These are phyloP conservation scores for Capronia epimyces DNA, from an alignment of 2,329 filamentous ascomycete genomes.

Conservation along the genomic window DNA sequence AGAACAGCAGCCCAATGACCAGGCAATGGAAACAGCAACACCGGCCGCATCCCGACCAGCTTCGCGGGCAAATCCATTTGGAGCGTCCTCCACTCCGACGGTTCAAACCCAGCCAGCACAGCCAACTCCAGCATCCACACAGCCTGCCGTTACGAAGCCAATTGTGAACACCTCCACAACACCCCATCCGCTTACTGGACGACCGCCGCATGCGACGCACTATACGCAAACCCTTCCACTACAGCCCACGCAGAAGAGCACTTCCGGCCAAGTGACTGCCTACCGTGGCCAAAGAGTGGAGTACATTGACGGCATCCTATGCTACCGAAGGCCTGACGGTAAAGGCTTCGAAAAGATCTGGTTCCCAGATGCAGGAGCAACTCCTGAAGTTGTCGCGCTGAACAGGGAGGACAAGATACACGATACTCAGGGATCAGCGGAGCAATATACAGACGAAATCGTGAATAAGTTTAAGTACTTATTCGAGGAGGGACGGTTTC, in stretches of 20 bases:
- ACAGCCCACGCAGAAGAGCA: slow-evolving; percentile 33
- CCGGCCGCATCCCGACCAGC: slow-evolving; percentile 34
- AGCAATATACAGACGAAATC: slow-evolving; percentile 57
- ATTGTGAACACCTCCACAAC: slow-evolving; percentile 20
- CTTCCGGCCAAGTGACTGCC: slow-evolving; percentile 41
- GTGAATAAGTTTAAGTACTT: slow-evolving; percentile 62
- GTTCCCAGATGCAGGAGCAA: slow-evolving; percentile 64
- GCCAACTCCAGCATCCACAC: slow-evolving; percentile 5
- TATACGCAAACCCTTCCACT: slow-evolving; percentile 32
- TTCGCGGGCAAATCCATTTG: slow-evolving; percentile 30
- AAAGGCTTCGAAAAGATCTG: slow-evolving; percentile 61
- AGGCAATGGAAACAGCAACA: slow-evolving; percentile 23
- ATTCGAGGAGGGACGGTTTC: slow-evolving; percentile 61
- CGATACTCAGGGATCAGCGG: slow-evolving; percentile 30
- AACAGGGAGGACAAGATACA: slow-evolving; percentile 49
- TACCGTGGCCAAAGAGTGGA: slow-evolving; percentile 62
- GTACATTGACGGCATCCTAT: slow-evolving; percentile 46
- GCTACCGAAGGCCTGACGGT: slow-evolving; percentile 49
- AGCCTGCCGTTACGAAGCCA: slow-evolving; percentile 4
- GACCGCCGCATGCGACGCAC: slow-evolving; percentile 20
- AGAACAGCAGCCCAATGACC: slow-evolving; percentile 17
- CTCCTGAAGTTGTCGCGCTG: slow-evolving; percentile 38
- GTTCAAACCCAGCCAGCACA: slow-evolving; percentile 19
- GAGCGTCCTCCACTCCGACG: slow-evolving; percentile 25
- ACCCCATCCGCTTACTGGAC: slow-evolving; percentile 23